phyloP scores from a whole-genome alignment of 495 filamentous ascomycete genomes.

The Aspergillus indologenus region DNA sequence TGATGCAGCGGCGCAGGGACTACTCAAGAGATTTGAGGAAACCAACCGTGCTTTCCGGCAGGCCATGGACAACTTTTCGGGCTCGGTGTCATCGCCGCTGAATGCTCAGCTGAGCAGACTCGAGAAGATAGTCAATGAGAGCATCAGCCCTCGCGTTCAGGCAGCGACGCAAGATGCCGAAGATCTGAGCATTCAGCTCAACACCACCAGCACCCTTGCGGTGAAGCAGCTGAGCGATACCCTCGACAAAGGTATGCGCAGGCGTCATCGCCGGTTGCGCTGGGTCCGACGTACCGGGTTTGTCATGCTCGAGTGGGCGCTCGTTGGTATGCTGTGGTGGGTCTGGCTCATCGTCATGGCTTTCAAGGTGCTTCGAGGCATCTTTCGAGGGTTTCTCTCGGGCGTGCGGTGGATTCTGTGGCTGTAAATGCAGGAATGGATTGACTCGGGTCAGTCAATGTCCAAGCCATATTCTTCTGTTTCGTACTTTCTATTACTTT shows the following conservation, averaged over 20 bases:
- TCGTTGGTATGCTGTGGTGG: slow-evolving; percentile 79
- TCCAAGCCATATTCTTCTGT: neutral
- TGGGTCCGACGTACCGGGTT: slow-evolving; percentile 70
- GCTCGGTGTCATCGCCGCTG: slow-evolving; percentile 41
- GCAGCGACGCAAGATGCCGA: slow-evolving; percentile 72
- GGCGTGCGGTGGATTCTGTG: slow-evolving; percentile 75
- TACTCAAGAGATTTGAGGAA: slow-evolving; percentile 55
- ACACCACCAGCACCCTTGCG: slow-evolving; percentile 67
- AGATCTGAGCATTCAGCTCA: slow-evolving; percentile 66
- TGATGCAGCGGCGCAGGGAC: slow-evolving; percentile 62
- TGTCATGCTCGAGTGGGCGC: slow-evolving; percentile 71
- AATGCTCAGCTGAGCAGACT: slow-evolving; percentile 46
- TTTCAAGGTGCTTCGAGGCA: slow-evolving; percentile 56
- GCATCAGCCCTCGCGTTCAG: slow-evolving; percentile 62
- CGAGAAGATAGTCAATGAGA: slow-evolving; percentile 48
- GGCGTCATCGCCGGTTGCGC: slow-evolving; percentile 65
- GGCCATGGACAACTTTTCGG: slow-evolving; percentile 51
- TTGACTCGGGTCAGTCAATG: neutral
- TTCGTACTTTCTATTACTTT: neutral
- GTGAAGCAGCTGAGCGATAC: slow-evolving; percentile 75
- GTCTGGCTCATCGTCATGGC: slow-evolving; percentile 78
- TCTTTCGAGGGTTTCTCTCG: slow-evolving; percentile 54
- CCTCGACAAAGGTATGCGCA: slow-evolving; percentile 67
- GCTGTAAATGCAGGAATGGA: slow-evolving; percentile 39
- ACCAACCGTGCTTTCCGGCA: slow-evolving; percentile 53